Conservation (phyloP, 805 yeast genomes). For the Candida succiphila region DNA sequence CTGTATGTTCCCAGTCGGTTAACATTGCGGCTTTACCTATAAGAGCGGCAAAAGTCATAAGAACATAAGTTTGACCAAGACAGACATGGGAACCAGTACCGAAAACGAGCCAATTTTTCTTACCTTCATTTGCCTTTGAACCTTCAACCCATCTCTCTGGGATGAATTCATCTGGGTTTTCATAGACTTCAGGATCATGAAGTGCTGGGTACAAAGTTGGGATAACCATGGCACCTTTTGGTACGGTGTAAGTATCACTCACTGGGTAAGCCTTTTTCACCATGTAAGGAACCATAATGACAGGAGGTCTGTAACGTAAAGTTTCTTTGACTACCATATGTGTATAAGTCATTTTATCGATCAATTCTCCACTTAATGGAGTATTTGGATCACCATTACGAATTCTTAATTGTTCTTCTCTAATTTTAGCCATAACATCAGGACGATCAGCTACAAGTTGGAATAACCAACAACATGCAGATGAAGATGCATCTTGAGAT, state of each 20-base stretch:
- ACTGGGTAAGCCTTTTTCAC: slow-evolving; percentile 83
- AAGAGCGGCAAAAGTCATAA: slow-evolving; percentile 80
- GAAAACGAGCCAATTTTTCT: slow-evolving; percentile 91
- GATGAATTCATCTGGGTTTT: slow-evolving; percentile 84
- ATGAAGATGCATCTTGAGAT: slow-evolving; percentile 95
- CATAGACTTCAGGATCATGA: slow-evolving; percentile 96
- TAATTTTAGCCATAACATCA: slow-evolving; percentile 73
- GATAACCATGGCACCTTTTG: slow-evolving; percentile 94
- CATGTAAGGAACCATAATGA: slow-evolving; percentile 94
- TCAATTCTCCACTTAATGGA: slow-evolving; percentile 58
- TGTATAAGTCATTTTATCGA: slow-evolving; percentile 83
- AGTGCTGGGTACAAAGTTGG: slow-evolving; percentile 94
- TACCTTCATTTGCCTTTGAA: slow-evolving; percentile 62
- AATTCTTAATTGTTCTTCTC: slow-evolving; percentile 84
- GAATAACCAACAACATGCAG: slow-evolving; percentile 96
- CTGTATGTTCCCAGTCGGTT: slow-evolving; percentile 72
- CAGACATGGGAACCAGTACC: slow-evolving; percentile 98
- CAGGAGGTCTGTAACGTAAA: slow-evolving; percentile 94
- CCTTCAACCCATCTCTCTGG: slow-evolving; percentile 95
- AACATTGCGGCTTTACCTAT: slow-evolving; percentile 84
- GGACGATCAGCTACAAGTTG: slow-evolving; percentile 95
- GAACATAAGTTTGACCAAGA: slow-evolving; percentile 88
- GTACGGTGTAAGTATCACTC: slow-evolving; percentile 76
- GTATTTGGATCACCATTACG: slow-evolving; percentile 66
- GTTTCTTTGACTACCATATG: slow-evolving; percentile 86